phyloP scores from a whole-genome alignment of 306 rosid genomes.

The Hippophae rhamnoides region DNA sequence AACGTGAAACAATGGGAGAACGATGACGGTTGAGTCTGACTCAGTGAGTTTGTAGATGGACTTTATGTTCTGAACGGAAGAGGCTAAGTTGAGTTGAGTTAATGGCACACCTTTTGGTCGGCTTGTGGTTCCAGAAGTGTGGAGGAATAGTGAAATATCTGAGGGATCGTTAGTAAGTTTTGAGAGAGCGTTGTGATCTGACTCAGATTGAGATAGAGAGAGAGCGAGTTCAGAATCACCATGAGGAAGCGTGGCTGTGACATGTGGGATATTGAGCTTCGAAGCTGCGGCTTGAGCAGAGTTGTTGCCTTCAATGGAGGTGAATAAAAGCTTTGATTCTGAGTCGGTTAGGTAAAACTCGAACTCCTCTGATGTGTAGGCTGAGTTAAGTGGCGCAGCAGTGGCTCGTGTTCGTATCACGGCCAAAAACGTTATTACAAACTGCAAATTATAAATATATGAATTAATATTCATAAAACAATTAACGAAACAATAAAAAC shows the following conservation, averaged over 20 bases:
- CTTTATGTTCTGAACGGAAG: slow-evolving; percentile 36
- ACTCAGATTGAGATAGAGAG: slow-evolving; percentile 16
- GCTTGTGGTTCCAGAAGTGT: slow-evolving; percentile 73
- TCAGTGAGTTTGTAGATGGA: slow-evolving; percentile 53
- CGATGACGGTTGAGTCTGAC: slow-evolving; percentile 50
- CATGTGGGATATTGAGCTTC: slow-evolving; percentile 36
- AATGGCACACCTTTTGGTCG: slow-evolving; percentile 64
- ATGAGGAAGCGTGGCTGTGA: slow-evolving; percentile 21
- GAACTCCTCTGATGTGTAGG: slow-evolving; percentile 56
- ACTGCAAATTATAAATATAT: slow-evolving; percentile 20
- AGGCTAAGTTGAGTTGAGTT: slow-evolving; percentile 43
- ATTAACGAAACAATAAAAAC: background rate
- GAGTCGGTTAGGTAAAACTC: slow-evolving; percentile 51
- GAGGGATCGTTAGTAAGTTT: slow-evolving; percentile 26
- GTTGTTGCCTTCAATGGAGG: slow-evolving; percentile 41
- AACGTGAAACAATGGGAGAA: slow-evolving; percentile 56
- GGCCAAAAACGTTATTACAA: slow-evolving; percentile 43
- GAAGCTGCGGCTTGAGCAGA: slow-evolving; percentile 44
- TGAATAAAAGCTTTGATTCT: slow-evolving; percentile 46
- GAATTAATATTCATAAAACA: background rate
- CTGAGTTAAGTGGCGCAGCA: slow-evolving; percentile 57
- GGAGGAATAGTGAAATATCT: slow-evolving; percentile 57
- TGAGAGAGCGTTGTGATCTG: slow-evolving; percentile 1
- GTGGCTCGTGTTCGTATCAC: slow-evolving; percentile 51
- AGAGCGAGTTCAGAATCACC: slow-evolving; percentile 19